Base-by-base conservation (phyloP, 768 basidiomycete genomes). In the Pisolithus marmoratus region DNA sequence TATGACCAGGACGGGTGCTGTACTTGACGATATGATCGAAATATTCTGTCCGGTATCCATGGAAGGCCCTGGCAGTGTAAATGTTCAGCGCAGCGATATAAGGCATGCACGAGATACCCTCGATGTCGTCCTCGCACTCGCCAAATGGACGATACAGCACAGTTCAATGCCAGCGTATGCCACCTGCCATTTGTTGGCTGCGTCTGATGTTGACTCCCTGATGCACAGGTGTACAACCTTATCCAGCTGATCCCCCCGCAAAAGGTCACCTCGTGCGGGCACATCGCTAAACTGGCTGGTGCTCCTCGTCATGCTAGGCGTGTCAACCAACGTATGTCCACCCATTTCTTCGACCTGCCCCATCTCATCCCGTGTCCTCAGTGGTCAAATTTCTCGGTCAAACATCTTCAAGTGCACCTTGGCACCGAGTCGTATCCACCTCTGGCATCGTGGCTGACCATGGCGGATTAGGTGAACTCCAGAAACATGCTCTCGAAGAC, bases 241-340 rank as follows among this genome's bases (percentile, higher is more conserved):
- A 79, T 89, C 31, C 77, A 85, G 29, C 74, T 74, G 47, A 85
- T 91, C 48, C 88, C 88, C 4, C 65, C 64, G n/a, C 73, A 74
- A 45, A 77, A 74, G 54, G 84, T 89, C 8, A 88, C 87, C 0
- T 85, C 79, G 44, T 90, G 62, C 86, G 85, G 82, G 8, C 87
- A 91, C 61, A 80, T 91, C 50, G 88, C 89, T 4, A 87, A 83
- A 60, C 72, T 90, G 5, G 75, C 86, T 42, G 87, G 87, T 19
- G 84, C 84, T 79, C 87, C 87, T 0, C 74, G 72, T 14, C 78
- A 90, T 65, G 81, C 87, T 8, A 76, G 89, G 43, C 85, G 85
- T 55, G 87, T 90, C n/a, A 88, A 85, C 3, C 84, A 89, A 78
- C 85, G 89, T 85, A 58, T 45, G 70, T 15, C 14, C 17, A 1